Evolutionary conservation across 306 rosid species (phyloP).

Genomic region (Glycyrrhiza uralensis): DNA sequence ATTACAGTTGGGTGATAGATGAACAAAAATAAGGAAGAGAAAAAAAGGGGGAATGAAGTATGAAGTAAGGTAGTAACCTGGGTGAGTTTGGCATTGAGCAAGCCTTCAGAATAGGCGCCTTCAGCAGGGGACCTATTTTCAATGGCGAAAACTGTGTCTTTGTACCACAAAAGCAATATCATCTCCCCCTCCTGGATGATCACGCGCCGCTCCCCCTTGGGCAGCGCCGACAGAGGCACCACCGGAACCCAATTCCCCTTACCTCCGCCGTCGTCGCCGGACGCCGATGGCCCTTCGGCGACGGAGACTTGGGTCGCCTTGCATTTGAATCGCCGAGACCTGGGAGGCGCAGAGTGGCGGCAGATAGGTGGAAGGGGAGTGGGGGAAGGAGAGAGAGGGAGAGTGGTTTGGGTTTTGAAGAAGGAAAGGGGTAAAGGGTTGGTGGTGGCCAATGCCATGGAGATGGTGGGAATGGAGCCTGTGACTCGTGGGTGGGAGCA

Average conservation of each 20-base stretch:
- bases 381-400: not conserved
- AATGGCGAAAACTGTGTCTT: conserved; percentile 69
- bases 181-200: conserved; percentile 73
- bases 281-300: conserved; percentile 52
- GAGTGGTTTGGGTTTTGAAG: conserved; percentile 24
- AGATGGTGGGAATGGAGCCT: too few species aligned
- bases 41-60: too few species aligned
- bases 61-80: too few species aligned
- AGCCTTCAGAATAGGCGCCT: conserved; percentile 90
- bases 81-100: conserved; percentile 91
- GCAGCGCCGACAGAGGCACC: conserved; percentile 85
- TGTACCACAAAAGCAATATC: conserved; percentile 78
- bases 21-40: too few species aligned
- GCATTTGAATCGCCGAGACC: conserved; percentile 34
- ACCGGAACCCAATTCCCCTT: conserved; percentile 75
- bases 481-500: not conserved
- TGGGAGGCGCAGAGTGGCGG: not conserved
- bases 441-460: conserved; percentile 53
- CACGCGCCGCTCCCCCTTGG: conserved; percentile 88
- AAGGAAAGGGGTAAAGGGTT: conserved; percentile 38
- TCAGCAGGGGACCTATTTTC: conserved; percentile 97
- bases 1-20: too few species aligned
- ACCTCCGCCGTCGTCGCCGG: conserved; percentile 35
- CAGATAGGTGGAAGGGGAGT: not conserved
- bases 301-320: conserved; percentile 70